Evolutionary conservation across 179 eudicot species (phyloP).

Genomic region (Actinidia chinensis): DNA sequence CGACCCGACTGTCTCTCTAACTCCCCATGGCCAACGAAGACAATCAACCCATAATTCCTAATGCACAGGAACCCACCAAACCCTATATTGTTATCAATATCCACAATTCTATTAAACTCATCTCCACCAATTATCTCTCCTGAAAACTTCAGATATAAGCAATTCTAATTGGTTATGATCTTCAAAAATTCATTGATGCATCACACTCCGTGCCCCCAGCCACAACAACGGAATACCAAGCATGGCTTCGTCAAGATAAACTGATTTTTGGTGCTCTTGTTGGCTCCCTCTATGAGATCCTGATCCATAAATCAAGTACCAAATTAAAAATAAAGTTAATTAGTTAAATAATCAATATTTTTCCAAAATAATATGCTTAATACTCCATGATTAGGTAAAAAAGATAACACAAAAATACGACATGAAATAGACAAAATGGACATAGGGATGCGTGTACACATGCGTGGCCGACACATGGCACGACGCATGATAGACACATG

Average conservation of each 20-base stretch:
- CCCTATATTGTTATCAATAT: not conserved
- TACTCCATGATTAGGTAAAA: no score
- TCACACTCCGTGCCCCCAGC: not conserved
- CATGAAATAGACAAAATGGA: no score
- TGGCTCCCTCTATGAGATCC: not conserved
- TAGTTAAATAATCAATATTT: no score
- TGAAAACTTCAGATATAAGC: conserved; percentile 10
- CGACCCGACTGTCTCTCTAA: no score
- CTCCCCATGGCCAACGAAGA: conserved; percentile 15
- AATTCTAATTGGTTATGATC: conserved; percentile 8
- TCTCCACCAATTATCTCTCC: conserved; percentile 15
- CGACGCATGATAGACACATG: no score
- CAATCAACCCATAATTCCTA: not conserved
- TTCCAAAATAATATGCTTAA: no score
- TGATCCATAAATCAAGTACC: no score
- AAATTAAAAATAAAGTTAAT: no score
- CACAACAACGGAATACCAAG: not conserved
- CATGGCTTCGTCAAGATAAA: conserved; percentile 21
- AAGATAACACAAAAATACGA: no score
- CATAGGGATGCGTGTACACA: no score
- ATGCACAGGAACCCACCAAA: not conserved
- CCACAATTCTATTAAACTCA: conserved; percentile 4
- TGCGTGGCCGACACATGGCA: no score
- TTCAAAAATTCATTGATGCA: conserved; percentile 18
- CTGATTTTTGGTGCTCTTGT: conserved; percentile 14